Percentiles rank a stretch among this genome's conserved stretches.
phyloP scores from a whole-genome alignment of 768 basidiomycete genomes.

The Porpolomopsis calyptriformis region DNA sequence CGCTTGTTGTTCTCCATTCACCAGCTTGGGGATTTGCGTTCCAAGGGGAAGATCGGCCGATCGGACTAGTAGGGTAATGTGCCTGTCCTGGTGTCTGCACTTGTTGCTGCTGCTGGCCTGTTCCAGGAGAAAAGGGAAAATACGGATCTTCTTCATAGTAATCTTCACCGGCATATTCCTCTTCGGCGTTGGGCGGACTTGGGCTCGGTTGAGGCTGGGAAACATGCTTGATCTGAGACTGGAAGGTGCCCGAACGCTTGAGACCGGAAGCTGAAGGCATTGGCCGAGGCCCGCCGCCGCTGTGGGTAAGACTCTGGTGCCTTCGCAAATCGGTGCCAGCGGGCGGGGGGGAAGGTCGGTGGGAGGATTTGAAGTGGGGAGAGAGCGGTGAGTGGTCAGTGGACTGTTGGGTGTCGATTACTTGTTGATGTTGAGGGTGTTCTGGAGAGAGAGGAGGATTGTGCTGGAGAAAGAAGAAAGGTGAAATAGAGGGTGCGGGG shows the following conservation, averaged over 20 bases:
- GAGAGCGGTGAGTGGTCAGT: constrained; percentile 48
- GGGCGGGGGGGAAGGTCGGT: constrained; percentile 57
- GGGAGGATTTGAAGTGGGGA: constrained; percentile 42
- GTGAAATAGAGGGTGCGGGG: constrained; percentile 9
- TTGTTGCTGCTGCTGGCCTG: constrained; percentile 18
- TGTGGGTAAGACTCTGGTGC: constrained; percentile 71
- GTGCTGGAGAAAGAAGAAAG: constrained; percentile 10
- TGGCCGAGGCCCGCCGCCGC: constrained; percentile 44
- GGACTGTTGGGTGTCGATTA: constrained; percentile 35
- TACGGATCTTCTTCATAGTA: constrained; percentile 8
- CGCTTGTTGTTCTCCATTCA: constrained; percentile 45
- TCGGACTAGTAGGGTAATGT: constrained; percentile 43
- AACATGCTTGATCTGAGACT: constrained; percentile 29
- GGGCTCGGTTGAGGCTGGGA: constrained; percentile 8
- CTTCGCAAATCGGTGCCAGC: constrained; percentile 63
- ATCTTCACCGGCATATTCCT: constrained; percentile 25
- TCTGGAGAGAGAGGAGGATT: constrained; percentile 17
- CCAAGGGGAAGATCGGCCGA: constrained; percentile 64
- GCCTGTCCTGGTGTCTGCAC: constrained; percentile 31
- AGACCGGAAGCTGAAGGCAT: constrained; percentile 36
- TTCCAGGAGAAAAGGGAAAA: constrained; percentile 11
- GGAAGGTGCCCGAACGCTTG: constrained; percentile 69
- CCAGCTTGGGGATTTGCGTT: constrained; percentile 29
- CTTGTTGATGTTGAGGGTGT: constrained; percentile 34
- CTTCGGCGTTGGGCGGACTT: constrained; percentile 32